phyloP scores from a whole-genome alignment of 495 filamentous ascomycete genomes.

The Bryoglossum gracile region DNA sequence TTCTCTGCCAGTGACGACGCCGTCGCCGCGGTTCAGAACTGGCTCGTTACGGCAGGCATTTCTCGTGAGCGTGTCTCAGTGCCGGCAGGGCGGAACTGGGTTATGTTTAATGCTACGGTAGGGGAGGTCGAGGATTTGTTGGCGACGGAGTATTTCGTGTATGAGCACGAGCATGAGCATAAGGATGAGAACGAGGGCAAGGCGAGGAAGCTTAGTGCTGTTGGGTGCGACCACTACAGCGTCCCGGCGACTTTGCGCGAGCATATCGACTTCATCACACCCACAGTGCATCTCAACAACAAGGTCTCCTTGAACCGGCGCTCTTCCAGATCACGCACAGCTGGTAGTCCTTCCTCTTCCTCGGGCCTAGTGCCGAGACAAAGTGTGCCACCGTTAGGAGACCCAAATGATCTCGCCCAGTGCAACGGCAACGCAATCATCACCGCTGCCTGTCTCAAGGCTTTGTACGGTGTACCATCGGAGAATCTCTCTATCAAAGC shows the following conservation, averaged over 20 bases:
- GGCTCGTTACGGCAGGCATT: conserved; percentile 17
- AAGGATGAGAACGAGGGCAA: neutral
- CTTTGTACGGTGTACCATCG: conserved; percentile 16
- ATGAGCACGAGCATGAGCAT: too few relatives aligned
- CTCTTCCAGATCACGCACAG: too few relatives aligned
- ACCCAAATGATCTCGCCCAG: too few relatives aligned
- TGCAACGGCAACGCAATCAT: conserved; percentile 17
- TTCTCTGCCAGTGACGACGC: conserved; percentile 13
- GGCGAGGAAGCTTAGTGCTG: too few relatives aligned
- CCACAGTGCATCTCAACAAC: conserved; percentile 12
- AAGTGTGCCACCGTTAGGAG: too few relatives aligned
- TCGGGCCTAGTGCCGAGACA: too few relatives aligned
- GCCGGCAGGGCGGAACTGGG: conserved; percentile 8
- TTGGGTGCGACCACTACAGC: conserved; percentile 19
- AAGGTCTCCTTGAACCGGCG: too few relatives aligned
- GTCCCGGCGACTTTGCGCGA: conserved; percentile 18
- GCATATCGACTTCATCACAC: conserved; percentile 18
- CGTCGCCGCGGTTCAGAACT: conserved; percentile 7
- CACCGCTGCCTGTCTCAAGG: conserved; percentile 22
- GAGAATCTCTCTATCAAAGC: neutral
- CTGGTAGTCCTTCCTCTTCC: too few relatives aligned
- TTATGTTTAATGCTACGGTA: conserved; percentile 15
- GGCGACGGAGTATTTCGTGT: conserved; percentile 8
- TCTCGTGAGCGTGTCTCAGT: neutral
- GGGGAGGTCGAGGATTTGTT: conserved; percentile 13